Evolutionary conservation across 192 early-diverging fungal species (phyloP).

Genomic region (Entomortierella beljakovae): DNA sequence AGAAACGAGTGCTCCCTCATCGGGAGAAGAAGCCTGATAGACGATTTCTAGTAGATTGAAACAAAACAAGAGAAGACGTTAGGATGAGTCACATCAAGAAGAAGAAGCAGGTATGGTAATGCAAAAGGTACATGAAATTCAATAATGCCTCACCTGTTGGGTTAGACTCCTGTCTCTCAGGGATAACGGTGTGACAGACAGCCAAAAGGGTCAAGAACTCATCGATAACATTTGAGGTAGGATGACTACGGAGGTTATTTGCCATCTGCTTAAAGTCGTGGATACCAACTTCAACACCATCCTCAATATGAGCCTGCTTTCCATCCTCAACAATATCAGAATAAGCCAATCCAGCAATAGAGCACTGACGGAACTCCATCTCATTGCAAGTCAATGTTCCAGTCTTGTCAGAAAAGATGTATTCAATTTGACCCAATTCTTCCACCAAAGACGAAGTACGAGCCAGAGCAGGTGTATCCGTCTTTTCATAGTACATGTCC

Average conservation of each 20-base stretch:
- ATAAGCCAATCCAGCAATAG: slow-evolving; percentile 93
- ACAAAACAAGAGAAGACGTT: neutral
- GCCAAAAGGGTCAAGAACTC: slow-evolving; percentile 93
- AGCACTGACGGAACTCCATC: slow-evolving; percentile 91
- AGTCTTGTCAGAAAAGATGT: slow-evolving; percentile 98
- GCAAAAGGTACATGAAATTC: neutral
- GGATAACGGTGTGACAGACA: slow-evolving; percentile 98
- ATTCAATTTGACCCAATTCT: slow-evolving; percentile 97
- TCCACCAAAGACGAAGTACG: slow-evolving; percentile 95
- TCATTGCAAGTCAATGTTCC: slow-evolving; percentile 90
- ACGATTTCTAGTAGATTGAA: slow-evolving; percentile 64
- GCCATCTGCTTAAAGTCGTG: slow-evolving; percentile 73
- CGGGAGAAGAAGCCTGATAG: slow-evolving; percentile 97
- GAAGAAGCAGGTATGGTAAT: neutral
- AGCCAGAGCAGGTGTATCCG: slow-evolving; percentile 92
- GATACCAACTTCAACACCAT: slow-evolving; percentile 75
- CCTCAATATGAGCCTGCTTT: slow-evolving; percentile 81
- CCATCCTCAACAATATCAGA: slow-evolving; percentile 91
- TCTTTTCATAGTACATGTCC: slow-evolving; percentile 96
- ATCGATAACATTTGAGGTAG: slow-evolving; percentile 74
- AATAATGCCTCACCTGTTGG: slow-evolving; percentile 30
- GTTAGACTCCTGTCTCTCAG: slow-evolving; percentile 71
- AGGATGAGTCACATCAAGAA: neutral
- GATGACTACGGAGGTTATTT: slow-evolving; percentile 68
- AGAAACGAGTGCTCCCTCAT: slow-evolving; percentile 94